Conservation (phyloP, 2,329 filamentous ascomycete species). For the Cytospora paraplurivora region DNA sequence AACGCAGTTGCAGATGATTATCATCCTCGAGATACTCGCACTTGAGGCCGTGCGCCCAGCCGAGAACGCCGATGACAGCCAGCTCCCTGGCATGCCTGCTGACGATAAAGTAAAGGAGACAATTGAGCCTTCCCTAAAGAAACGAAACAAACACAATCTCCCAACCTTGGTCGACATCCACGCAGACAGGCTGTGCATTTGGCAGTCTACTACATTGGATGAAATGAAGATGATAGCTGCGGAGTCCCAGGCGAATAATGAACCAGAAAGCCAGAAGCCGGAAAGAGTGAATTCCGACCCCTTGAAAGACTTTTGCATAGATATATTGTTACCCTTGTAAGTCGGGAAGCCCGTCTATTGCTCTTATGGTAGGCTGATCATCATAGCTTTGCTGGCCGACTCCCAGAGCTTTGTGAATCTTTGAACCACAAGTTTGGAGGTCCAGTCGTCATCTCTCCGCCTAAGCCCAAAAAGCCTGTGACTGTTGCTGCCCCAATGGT, state of each 20-base stretch:
- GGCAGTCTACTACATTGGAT: slow-evolving; percentile 74
- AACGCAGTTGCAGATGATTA: slow-evolving; percentile 77
- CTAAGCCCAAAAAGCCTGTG: slow-evolving; percentile 53
- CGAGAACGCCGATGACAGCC: slow-evolving; percentile 46
- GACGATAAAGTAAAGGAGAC: slow-evolving; percentile 37
- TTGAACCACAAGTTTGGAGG: slow-evolving; percentile 79
- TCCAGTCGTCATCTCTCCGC: slow-evolving; percentile 60
- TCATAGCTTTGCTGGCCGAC: slow-evolving; percentile 68
- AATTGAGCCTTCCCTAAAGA: slow-evolving; percentile 49
- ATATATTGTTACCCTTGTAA: slow-evolving; percentile 80
- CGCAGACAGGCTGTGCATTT: slow-evolving; percentile 78
- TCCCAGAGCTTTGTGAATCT: slow-evolving; percentile 70
- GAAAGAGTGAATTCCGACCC: slow-evolving; percentile 58
- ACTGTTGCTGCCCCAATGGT: slow-evolving; percentile 43
- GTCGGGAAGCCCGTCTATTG: slow-evolving; percentile 33
- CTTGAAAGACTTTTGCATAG: slow-evolving; percentile 74
- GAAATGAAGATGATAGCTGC: slow-evolving; percentile 51
- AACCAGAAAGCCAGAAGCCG: slow-evolving; percentile 40
- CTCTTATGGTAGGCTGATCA: slow-evolving; percentile 1
- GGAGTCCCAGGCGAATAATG: slow-evolving; percentile 47
- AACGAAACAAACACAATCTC: slow-evolving; percentile 64
- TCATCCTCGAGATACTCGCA: slow-evolving; percentile 76
- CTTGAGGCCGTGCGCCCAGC: slow-evolving; percentile 58
- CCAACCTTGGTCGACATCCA: slow-evolving; percentile 70
- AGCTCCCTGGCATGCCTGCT: slow-evolving; percentile 49